Evolutionary conservation across 1,284 basidiomycete genomes (phyloP), one percentile per base, ranked within the genome.

Genomic region (Ganoderma meredithae): DNA sequence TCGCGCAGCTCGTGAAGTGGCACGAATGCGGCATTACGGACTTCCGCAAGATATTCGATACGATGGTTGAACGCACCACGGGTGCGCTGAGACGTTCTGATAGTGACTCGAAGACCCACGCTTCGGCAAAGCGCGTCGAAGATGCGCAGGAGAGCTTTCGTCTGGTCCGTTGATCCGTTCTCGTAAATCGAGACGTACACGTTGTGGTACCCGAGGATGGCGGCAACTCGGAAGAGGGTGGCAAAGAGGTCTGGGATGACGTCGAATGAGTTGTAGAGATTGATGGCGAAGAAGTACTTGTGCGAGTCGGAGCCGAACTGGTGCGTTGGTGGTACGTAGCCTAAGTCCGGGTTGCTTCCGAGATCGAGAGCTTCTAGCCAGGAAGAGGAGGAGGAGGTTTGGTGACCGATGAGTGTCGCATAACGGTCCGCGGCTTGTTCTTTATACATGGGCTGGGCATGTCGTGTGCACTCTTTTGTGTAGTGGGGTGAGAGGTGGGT

Each of bases 211-310:
- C 96, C 97, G 40, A 98, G 85, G 70, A 98, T 89, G 22, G 94
- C 86, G 0, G 95, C 90, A 31, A 95, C 90, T 65, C 95, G 90
- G 85, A 98, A 98, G 73, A 98, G 90, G n/a, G 96, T 96, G 47
- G 95, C 90, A 79, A 98, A 98, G 43, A 98, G 86, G 81, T 98
- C 96, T 13, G 96, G 96, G 71, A 98, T 96, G 78, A 98, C 83
- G 83, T 97, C 95, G 86, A 98, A 98, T n/a, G 95, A 96, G 84
- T 97, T 96, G 86, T 96, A 97, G 73, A 98, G 84, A 82, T 98
- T 98, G 87, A 98, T 98, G 64, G 95, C 96, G 81, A 98, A 97
- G 81, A 95, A 98, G 82, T 98, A 98, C 79, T 98, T 98, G 88
- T 98, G 96, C 71, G 90, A 86, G 74, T 86, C 85, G 22, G 85